Base-by-base conservation (phyloP, 306 rosid species). In the Ormosia semicastrata region DNA sequence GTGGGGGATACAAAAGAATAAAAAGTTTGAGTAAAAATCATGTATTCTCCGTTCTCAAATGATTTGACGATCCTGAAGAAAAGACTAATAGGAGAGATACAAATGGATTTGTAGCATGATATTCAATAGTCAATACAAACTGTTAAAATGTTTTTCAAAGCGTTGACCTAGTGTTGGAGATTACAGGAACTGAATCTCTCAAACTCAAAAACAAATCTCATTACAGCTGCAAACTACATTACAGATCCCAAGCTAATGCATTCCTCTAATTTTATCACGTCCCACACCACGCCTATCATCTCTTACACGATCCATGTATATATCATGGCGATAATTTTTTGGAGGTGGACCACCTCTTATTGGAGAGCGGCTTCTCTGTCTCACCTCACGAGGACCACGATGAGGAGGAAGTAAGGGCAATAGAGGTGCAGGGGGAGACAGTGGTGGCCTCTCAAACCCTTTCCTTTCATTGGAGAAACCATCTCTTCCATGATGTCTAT, bases 361-460 rank as follows among this genome's bases (percentile, higher is more conserved):
- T 24, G 24, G 24, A 24, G 24, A 24, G 24, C 24, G 24, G 24
- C 24, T 24, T 24, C 24, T 24, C 24, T 24, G 24, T 24, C 24
- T 24, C 24, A 24, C 24, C 24, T 24, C 24, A 24, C 24, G 24
- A 24, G 24, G 24, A 24, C 24, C 93, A 65, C 90, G 93, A 50
- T 78, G 87, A 53, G 24, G 24, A 24, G 24, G 24, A 24, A 24
- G 24, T 1, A 24, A 24, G 24, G 90, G 89, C 58, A 89, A 54
- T 3, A 81, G 77, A 9, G 88, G 91, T 41, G 85, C 90, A 65
- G 88, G 89, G 7, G 98, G 95, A 43, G 98, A 91, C 8, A 74
- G 89, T 30, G 88, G 92, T 60, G 97, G 83, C 86, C 98, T 91
- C 71, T 93, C 98, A 52, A 89, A 90, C 73, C 85, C 89, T 83